Base-by-base conservation (phyloP, 306 rosid genomes). In the Citrullus amarus region DNA sequence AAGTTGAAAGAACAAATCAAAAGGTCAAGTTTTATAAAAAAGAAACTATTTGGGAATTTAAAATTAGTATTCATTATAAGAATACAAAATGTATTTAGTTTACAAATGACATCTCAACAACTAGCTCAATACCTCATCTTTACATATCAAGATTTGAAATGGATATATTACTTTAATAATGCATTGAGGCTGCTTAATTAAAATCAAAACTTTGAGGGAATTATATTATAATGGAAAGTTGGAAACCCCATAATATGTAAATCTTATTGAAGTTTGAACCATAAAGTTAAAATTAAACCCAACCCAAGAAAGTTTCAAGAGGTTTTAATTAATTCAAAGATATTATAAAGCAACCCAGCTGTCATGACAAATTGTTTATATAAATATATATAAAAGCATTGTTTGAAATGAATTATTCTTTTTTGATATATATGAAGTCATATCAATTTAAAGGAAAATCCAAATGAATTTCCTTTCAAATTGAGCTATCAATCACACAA, bases 41-140 rank as follows among this genome's bases (percentile, higher is more conserved):
- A 22, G 22, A 36, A 14, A 70, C 20, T 22, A 70, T 70, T 70
- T 70, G 56, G 39, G 22, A 0, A 20, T 70, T 12, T 44, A 20
- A 20, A 68, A 43, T 41, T 44, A 11, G 43, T 12, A 20, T 4
- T 70, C 11, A 70, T 69, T 22, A 68, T 22, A 69, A 69, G 32
- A 68, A n/a, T 68, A 39, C 46, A 20, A 70, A 44, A 9, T 41
- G n/a, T 6, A 13, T 20, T 12, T 71, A 25, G 34, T n/a, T 68
- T 68, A n/a, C 30, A 72, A 28, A 72, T 46, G 77, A 72, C 77
- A 48, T 50, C 77, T 72, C 77, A 72, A 72, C 77, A 50, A 72
- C 77, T 25, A 72, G 17, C 36, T 15, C 56, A 46, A 72, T 72
- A 50, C 28, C 59, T 72, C 77, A 46, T 48, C 59, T 72, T 72